Conservation (phyloP, 352 stramenopile genomes). For the Phytophthora pseudosyringae region DNA sequence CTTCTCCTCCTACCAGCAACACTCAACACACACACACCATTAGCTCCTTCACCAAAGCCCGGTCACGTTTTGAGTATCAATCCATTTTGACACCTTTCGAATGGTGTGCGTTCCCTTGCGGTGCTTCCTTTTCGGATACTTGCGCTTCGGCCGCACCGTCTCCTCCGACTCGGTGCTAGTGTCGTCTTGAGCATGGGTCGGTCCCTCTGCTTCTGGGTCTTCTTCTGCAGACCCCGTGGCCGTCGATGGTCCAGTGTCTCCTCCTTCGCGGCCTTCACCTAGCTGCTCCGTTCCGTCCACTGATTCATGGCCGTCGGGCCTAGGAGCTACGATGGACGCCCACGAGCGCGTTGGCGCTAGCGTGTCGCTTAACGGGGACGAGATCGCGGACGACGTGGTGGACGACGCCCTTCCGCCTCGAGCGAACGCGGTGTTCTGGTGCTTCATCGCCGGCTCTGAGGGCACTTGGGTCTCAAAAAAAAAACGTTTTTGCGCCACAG, state of each 20-base stretch:
- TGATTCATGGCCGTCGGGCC: not conserved
- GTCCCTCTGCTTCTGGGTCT: not conserved
- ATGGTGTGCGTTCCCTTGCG: slow-evolving; percentile 42
- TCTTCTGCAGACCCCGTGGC: not conserved
- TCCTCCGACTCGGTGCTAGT: slow-evolving; percentile 5
- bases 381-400: slow-evolving; percentile 21
- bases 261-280: not conserved
- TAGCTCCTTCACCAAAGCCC: not conserved
- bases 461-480: not conserved
- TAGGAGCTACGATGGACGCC: slow-evolving; percentile 13
- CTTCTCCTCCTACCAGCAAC: slow-evolving; percentile 37
- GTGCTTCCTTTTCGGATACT: slow-evolving; percentile 38
- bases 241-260: too few species aligned
- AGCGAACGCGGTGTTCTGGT: not conserved
- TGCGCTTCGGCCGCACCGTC: slow-evolving; percentile 18
- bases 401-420: slow-evolving; percentile 6
- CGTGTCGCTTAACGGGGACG: slow-evolving; percentile 16
- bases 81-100: slow-evolving; percentile 25
- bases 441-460: not conserved
- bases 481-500: not conserved
- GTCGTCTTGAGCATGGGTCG: not conserved
- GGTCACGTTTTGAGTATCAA: not conserved
- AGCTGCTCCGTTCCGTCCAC: not conserved
- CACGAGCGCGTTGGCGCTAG: slow-evolving; percentile 7
- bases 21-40: not conserved